These are phyloP conservation scores for Eucalyptus grandis DNA, from an alignment of 345 rosid species.

Conservation along the genomic window DNA sequence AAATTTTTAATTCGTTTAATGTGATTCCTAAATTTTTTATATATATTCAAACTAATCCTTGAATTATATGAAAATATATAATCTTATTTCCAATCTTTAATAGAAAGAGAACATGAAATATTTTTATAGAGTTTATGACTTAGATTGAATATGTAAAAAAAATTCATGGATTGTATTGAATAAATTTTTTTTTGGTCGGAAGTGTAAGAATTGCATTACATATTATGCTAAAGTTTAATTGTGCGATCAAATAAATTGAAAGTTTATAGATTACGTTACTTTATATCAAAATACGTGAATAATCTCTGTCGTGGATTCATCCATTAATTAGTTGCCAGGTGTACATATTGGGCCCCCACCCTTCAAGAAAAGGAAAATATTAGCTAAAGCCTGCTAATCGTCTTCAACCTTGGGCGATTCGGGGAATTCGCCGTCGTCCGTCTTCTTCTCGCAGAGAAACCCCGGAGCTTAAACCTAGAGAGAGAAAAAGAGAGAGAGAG, in stretches of 20 bases:
- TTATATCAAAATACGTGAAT: too few relatives aligned
- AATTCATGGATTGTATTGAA: accelerated
- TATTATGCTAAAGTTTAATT: accelerated
- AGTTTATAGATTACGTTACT: too few relatives aligned
- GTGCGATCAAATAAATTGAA: too few relatives aligned
- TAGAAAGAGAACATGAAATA: too few relatives aligned
- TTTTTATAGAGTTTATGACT: too few relatives aligned
- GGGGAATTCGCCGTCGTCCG: not conserved
- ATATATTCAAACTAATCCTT: accelerated
- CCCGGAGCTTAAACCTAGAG: not conserved
- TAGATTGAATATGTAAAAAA: not conserved
- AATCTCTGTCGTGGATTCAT: too few relatives aligned
- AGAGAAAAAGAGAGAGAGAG: not conserved
- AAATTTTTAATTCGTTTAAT: accelerated
- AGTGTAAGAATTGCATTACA: accelerated
- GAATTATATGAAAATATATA: too few relatives aligned
- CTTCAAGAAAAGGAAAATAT: not conserved
- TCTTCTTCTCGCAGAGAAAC: not conserved
- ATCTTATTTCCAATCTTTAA: accelerated
- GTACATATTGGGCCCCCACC: not conserved
- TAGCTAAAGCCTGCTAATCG: not conserved
- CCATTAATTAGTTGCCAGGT: not conserved
- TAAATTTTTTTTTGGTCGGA: too few relatives aligned
- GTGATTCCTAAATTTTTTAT: accelerated
- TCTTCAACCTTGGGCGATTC: not conserved